A percentile compares a stretch with the other conserved stretches of the same genome.
Evolutionary conservation across 495 filamentous ascomycete genomes (phyloP).

Genomic region (Parathielavia hyrcaniae): DNA sequence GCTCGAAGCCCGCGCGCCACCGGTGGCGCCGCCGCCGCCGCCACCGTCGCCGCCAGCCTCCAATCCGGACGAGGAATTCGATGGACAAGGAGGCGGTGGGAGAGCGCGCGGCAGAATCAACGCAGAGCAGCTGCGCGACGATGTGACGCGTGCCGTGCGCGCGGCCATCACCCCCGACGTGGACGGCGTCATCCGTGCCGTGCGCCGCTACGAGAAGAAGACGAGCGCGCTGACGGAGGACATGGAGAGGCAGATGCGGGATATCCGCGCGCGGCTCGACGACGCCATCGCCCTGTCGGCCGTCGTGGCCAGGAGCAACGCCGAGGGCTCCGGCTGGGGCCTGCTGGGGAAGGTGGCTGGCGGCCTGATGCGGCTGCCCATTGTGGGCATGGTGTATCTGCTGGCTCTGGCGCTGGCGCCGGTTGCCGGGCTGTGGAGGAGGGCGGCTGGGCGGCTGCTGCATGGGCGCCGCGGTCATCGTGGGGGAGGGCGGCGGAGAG

Average conservation of each 20-base stretch:
- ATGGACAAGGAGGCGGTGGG: too few species aligned
- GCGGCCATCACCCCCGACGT: constrained; percentile 69
- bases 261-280: constrained; percentile 60
- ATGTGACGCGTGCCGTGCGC: constrained; percentile 55
- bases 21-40: constrained; percentile 22
- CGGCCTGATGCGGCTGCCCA: background rate
- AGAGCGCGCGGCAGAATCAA: background rate
- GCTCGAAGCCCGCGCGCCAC: constrained; percentile 51
- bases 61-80: background rate
- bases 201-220: constrained; percentile 91
- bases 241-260: constrained; percentile 65
- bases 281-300: constrained; percentile 77
- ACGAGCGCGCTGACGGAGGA: constrained; percentile 62
- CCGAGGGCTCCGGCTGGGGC: constrained; percentile 7
- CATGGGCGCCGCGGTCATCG: background rate
- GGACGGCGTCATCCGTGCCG: constrained; percentile 82
- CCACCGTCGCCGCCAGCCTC: background rate
- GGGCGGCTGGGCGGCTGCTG: too few species aligned
- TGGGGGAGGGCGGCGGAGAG: background rate
- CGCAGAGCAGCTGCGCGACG: constrained; percentile 24
- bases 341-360: constrained; percentile 24
- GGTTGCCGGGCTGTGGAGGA: background rate
- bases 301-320: constrained; percentile 54
- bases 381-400: background rate
- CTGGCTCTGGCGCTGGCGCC: background rate